These are phyloP conservation scores for Alternaria sp. DNA, from an alignment of 2,329 filamentous ascomycete species.

Conservation along the genomic window DNA sequence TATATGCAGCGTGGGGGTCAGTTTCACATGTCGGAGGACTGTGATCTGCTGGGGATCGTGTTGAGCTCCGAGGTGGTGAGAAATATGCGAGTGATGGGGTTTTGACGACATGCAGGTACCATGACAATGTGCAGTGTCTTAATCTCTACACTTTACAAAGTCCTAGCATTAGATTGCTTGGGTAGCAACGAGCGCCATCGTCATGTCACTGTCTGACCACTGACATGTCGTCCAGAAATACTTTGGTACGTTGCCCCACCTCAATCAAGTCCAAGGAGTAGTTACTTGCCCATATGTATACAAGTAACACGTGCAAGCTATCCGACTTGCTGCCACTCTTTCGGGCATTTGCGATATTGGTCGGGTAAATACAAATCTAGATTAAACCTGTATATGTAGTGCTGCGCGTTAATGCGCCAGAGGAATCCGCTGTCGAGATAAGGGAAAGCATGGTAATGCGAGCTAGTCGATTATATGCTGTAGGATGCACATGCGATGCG, in stretches of 20 bases:
- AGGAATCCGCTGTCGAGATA: slow-evolving; percentile 10
- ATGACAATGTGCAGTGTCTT: slow-evolving; percentile 9
- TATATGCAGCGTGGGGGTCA: slow-evolving; percentile 2
- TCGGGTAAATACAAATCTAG: slow-evolving; percentile 14
- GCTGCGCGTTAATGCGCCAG: not conserved
- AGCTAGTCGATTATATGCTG: not conserved
- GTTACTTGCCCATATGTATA: slow-evolving; percentile 2
- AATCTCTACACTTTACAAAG: not conserved
- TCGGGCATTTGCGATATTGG: slow-evolving; percentile 10
- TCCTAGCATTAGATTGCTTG: not conserved
- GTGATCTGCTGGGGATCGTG: not conserved
- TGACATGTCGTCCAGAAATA: slow-evolving; percentile 8
- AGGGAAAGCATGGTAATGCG: slow-evolving; percentile 4
- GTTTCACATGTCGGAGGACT: slow-evolving; percentile 10
- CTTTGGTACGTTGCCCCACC: slow-evolving; percentile 9
- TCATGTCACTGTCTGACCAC: slow-evolving; percentile 2
- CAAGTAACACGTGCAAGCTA: slow-evolving; percentile 1
- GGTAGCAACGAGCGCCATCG: not conserved
- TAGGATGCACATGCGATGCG: slow-evolving; percentile 16
- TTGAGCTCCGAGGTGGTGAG: not conserved
- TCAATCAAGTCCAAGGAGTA: slow-evolving; percentile 11
- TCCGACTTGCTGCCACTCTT: not conserved
- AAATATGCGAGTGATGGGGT: slow-evolving; percentile 4
- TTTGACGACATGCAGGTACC: slow-evolving; percentile 16
- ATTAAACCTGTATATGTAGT: slow-evolving; percentile 11